Evolutionary conservation across 768 basidiomycete species (phyloP), one percentile per base, ranked within the genome.

Genomic region (Hebeloma cylindrosporum): DNA sequence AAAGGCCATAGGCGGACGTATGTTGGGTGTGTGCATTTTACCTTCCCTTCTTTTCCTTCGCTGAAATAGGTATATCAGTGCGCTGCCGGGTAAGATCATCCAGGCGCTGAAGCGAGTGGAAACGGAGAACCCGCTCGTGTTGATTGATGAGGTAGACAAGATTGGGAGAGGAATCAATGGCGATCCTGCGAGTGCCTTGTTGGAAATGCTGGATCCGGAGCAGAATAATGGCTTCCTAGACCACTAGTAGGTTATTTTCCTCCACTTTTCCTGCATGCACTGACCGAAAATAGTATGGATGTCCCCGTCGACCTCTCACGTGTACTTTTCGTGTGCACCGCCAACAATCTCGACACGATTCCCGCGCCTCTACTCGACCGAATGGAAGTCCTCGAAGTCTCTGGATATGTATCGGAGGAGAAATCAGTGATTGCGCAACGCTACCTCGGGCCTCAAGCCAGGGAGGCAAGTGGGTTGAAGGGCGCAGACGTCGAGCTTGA

Each of bases 1-100:
- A 98, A 98, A 69, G 96, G 96, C 1, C 96, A 99, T 60, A 71
- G 96, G 57, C 73, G 96, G 62, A 99, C 95, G n/a, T 98, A 96
- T 60, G 91, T 94, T 40, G 91, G 88, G 85, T 88, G 45, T 32
- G 83, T 71, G 2, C 7, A 26, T 20, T 31, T 16, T 33, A 25
- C 21, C 28, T 11, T 23, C 18, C 23, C 33, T 32, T 46, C 43
- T 30, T 26, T 28, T 47, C 3, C 29, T 39, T 11, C 6, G 34
- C 21, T 29, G 20, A 43, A 29, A 32, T 26, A 21, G 16, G 20
- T 26, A 33, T 21, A 16, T 37, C 52, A 88, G 88, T 40, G 93
- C 93, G 0, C 73, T 96, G 31, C 93, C 93, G 0, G 93, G 93
- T 26, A 96, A 95, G 75, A 92, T 94, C 47, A 91, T 95, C 43